Conservation (phyloP, 345 rosid genomes). For the Syzygium aqueum region DNA sequence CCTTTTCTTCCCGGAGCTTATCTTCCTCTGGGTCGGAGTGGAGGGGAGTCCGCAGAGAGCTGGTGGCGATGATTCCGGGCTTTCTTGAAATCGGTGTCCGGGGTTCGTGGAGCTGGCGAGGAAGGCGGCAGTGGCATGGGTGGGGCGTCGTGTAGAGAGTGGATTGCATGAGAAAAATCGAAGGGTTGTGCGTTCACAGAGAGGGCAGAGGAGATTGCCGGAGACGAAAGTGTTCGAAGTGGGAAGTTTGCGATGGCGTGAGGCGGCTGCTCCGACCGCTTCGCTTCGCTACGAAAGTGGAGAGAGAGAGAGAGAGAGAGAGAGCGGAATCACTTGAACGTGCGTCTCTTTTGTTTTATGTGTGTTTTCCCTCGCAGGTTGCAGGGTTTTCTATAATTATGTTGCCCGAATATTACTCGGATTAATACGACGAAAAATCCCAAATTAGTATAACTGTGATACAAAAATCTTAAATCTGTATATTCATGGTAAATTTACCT, state of each 20-base stretch:
- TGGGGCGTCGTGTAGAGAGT: not conserved
- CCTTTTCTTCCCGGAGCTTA: constrained; percentile 10
- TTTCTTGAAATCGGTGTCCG: not conserved
- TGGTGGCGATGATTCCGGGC: not conserved
- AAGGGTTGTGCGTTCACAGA: not conserved
- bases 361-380: not conserved
- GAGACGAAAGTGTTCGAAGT: not conserved
- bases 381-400: not conserved
- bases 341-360: not conserved
- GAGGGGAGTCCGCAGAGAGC: constrained; percentile 26
- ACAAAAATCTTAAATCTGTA: too few relatives aligned
- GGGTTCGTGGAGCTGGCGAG: constrained; percentile 15
- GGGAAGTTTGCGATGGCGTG: not conserved
- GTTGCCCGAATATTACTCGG: too few relatives aligned
- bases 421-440: too few relatives aligned
- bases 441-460: too few relatives aligned
- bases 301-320: not conserved
- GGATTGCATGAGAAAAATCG: not conserved
- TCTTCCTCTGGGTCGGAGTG: constrained; percentile 18
- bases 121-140: constrained; percentile 8
- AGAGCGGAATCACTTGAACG: not conserved
- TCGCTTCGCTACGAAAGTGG: not conserved
- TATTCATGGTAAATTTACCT: too few relatives aligned
- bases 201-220: not conserved
- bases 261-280: not conserved